Evolutionary conservation across 805 yeast genomes (phyloP), one percentile per base, ranked within the genome.

Genomic region (Torulaspora delbrueckii): DNA sequence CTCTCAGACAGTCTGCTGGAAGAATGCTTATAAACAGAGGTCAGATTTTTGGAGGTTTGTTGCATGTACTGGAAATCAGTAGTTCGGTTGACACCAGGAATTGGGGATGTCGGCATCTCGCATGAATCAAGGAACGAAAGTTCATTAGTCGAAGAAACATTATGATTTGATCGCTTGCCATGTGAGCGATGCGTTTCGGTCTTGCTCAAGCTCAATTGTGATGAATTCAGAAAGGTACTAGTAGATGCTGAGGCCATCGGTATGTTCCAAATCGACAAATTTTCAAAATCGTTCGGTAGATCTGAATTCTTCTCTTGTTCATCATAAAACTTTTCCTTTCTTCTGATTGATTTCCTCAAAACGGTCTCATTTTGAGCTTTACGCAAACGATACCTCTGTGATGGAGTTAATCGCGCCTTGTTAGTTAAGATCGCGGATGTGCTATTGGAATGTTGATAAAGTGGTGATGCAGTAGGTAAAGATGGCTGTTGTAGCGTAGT

Each of bases 181-280:
- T 24, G 14, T 14, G 48, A 27, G 5, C 41, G 36, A 18, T 31
- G 36, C 5, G 30, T 4, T 14, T 35, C 38, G 2, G 44, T 31
- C 24, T 40, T 44, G 9, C 40, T 28, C 25, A 36, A 26, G 19
- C 19, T 36, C 5, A 36, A 32, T n/a, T 32, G 40, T 7, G 51
- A 37, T 8, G 57, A 32, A 32, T 48, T 49, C 37, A 63, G 42
- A 43, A 61, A 61, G 13, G 66, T 59, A 30, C 53, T 59, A 1
- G 67, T 63, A 9, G 63, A 58, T 14, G 57, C 51, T 5, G 68
- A 60, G 2, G 82, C 75, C 59, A 70, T 69, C 7, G 82, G 82
- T 8, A 78, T 78, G 50, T 77, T 77, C 71, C 75, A 77, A 45
- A 76, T 73, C 12, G 70, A 42, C 0, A 72, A 63, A 45, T 70